Percentiles rank a stretch among this genome's conserved stretches.
phyloP scores from a whole-genome alignment of 495 filamentous ascomycete species.

The Lindgomyces ingoldianus region DNA sequence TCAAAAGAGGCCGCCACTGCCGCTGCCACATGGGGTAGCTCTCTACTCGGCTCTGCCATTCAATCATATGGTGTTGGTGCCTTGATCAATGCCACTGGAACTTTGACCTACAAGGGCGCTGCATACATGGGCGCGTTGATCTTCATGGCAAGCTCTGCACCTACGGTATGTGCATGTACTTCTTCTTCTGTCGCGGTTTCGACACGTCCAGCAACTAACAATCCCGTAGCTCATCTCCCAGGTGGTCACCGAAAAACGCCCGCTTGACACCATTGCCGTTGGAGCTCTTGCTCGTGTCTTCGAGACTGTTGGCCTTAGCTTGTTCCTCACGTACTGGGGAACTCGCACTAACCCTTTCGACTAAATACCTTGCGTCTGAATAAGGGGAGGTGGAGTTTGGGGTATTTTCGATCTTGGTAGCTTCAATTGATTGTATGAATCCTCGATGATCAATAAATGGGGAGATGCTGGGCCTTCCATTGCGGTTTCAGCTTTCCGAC shows the following conservation, averaged over 20 bases:
- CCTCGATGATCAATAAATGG: not conserved
- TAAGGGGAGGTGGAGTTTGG: constrained; percentile 6
- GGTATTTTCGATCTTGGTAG: constrained; percentile 8
- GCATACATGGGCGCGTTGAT: constrained; percentile 89
- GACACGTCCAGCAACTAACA: not conserved
- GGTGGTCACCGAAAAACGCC: constrained; percentile 85
- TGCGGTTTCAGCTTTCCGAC: not conserved
- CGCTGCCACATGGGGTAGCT: constrained; percentile 86
- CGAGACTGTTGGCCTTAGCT: constrained; percentile 86
- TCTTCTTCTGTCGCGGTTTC: not conserved
- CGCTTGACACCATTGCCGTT: constrained; percentile 84
- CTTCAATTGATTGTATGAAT: constrained; percentile 11
- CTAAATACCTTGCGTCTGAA: constrained; percentile 29
- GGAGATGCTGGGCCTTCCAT: not conserved
- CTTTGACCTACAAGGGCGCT: constrained; percentile 92
- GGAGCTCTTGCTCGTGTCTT: constrained; percentile 78
- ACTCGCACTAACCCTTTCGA: constrained; percentile 76
- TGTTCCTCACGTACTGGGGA: constrained; percentile 97
- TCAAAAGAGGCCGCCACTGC: constrained; percentile 88
- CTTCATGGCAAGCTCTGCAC: constrained; percentile 87
- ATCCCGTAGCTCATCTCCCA: constrained; percentile 73
- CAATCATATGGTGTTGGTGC: constrained; percentile 96
- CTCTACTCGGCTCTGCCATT: constrained; percentile 80
- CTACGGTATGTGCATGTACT: constrained; percentile 64
- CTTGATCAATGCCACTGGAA: constrained; percentile 92